Evolutionary conservation across 108 stramenopile genomes (phyloP), one percentile per base, ranked within the genome.

Genomic region (Parmales sp.): DNA sequence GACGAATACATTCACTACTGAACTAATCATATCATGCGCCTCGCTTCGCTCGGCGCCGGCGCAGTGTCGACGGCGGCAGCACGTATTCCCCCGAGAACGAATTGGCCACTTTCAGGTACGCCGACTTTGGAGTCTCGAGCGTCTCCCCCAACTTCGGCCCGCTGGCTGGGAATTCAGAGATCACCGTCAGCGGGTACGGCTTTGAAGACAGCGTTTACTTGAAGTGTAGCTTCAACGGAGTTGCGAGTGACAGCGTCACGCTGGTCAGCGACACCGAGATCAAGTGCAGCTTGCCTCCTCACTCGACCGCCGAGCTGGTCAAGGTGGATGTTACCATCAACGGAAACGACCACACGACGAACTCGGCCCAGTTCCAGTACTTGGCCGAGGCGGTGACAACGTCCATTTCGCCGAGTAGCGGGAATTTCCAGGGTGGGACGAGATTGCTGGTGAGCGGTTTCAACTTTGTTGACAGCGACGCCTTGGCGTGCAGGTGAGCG

Each of bases 211-310:
- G 37, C 1, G 69, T 64, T 18, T 5, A 65, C 18, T 45, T 76
- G 9, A 39, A 36, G 38, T 79, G 78, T 65, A 19, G 23, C 48
- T 79, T 79, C 67, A 73, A 63, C 1, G 39, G 19, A 7, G 29
- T 5, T 20, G 16, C 23, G 20, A 36, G 8, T 7, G 18, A 66
- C 9, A 26, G 69, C 5, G 75, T 64, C 3, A 28, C 34, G 2
- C 69, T 73, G 39, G 29, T 74, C 16, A 69, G 67, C 5, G 63
- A 26, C 37, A 46, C 63, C 28, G 72, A 19, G 26, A 41, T 79
- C 11, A 44, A 64, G 39, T 79, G 78, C 64, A 44, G 50, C 31
- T 44, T 41, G 34, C 73, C 78, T 18, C n/a, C 31, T 29, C n/a
- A 28, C 69, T 38, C 48, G n/a, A 28, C 20, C 36, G 38, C 6